A percentile compares a stretch with the other conserved stretches of the same genome.
phyloP scores from a whole-genome alignment of 305 asterid species.

The Ruellia speciosa region DNA sequence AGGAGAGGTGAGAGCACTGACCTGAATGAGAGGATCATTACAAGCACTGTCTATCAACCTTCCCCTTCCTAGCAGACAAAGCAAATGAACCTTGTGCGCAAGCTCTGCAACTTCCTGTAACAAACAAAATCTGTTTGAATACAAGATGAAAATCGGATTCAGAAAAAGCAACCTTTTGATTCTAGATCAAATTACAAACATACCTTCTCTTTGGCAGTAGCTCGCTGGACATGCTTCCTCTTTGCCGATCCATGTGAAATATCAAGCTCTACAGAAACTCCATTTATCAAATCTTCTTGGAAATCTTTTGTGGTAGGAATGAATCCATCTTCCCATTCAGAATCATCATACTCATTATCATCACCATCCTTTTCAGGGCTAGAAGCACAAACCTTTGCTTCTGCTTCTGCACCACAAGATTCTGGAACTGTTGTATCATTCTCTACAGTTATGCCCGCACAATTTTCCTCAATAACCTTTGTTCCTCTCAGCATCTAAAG shows the following conservation, averaged over 20 bases:
- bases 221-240: slow-evolving; percentile 61
- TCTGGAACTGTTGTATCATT: slow-evolving; percentile 26
- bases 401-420: slow-evolving; percentile 29
- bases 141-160: slow-evolving; percentile 11
- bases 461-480: slow-evolving; percentile 20
- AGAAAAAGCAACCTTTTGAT: slow-evolving; percentile 8
- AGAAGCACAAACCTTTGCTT: slow-evolving; percentile 30
- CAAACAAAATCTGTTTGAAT: slow-evolving; percentile 16
- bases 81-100: slow-evolving; percentile 84
- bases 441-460: slow-evolving; percentile 19
- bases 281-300: slow-evolving; percentile 36
- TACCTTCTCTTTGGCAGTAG: slow-evolving; percentile 87
- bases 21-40: slow-evolving; percentile 91
- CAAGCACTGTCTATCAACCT: slow-evolving; percentile 72
- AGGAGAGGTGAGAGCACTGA: slow-evolving; percentile 18
- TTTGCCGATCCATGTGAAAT: slow-evolving; percentile 43
- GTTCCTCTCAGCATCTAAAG: slow-evolving; percentile 35
- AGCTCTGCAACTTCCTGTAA: slow-evolving; percentile 82
- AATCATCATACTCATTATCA: slow-evolving; percentile 39
- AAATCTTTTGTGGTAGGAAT: slow-evolving; percentile 32
- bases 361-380: slow-evolving; percentile 27
- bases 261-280: slow-evolving; percentile 76
- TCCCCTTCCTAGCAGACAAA: slow-evolving; percentile 91
- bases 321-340: slow-evolving; percentile 87
- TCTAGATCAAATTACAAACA: slow-evolving; percentile 13